These are phyloP conservation scores for Xylariales sp. DNA, from an alignment of 2,329 filamentous ascomycete genomes.

Conservation along the genomic window DNA sequence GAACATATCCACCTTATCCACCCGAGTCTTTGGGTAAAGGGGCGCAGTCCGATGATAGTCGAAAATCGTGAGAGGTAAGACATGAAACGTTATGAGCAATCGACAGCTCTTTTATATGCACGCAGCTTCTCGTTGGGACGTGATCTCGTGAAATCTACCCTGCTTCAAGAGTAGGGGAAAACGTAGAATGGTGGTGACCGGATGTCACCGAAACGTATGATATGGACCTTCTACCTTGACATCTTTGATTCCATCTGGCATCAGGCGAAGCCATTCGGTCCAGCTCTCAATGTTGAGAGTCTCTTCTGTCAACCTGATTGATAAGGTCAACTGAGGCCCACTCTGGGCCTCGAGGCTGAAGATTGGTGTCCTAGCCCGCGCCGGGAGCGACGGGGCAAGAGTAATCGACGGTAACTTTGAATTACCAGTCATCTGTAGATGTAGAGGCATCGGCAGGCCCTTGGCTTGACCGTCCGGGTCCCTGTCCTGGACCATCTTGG, in stretches of 20 bases:
- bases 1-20: too few species aligned
- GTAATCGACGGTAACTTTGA: constrained; percentile 52
- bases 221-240: constrained; percentile 51
- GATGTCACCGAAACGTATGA: constrained; percentile 33
- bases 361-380: constrained; percentile 33
- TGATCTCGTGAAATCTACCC: constrained; percentile 3
- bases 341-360: constrained; percentile 32
- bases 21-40: too few species aligned
- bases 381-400: constrained; percentile 42
- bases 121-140: background rate
- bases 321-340: constrained; percentile 43
- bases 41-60: too few species aligned
- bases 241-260: constrained; percentile 53
- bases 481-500: constrained; percentile 46
- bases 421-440: constrained; percentile 51
- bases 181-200: background rate
- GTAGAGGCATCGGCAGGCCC: constrained; percentile 49
- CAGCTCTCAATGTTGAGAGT: constrained; percentile 48
- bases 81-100: constrained; percentile 2
- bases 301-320: constrained; percentile 47
- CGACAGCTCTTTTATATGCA: background rate
- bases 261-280: constrained; percentile 54
- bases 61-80: background rate
- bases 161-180: background rate
- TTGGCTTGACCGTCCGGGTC: constrained; percentile 41